Base-by-base conservation (phyloP, 805 yeast species). In the Starmerella apis region DNA sequence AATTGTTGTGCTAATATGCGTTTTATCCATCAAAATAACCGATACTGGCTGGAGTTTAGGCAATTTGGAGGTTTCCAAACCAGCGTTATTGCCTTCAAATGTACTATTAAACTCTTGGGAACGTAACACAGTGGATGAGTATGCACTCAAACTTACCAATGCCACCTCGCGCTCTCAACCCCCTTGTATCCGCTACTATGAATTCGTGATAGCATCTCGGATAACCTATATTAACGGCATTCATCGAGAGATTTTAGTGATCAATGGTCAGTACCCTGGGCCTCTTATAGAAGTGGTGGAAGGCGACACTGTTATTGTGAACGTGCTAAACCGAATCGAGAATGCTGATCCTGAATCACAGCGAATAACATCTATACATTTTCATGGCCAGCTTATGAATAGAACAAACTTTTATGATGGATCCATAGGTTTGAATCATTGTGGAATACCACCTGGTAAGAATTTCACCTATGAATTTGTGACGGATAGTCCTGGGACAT, bases 341-440 rank as follows among this genome's bases (percentile, higher is more conserved):
- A 18, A 7, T 7, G 22, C 22, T 5, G 33, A 61, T 19, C 6
- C 33, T 9, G 61, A 71, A 4, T 5, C 37, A 3, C 20, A 10
- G 5, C 67, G 65, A 3, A 56, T 46, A 18, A 70, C 75, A 0
- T 56, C 76, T 0, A 45, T 76, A n/a, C 81, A 77, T 55, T 76
- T 74, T 61, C 81, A 77, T 54, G 81, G 81, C 1, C 56, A 76
- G 47, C 64, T 67, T 9, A 77, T 73, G 50, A 63, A 66, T 10
- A 73, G 71, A 1, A 70, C 77, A 9, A 69, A 71, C 13, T 71
- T 65, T 62, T 65, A 72, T 54, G 81, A 77, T 50, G 81, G 81
- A 16, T 76, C 71, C 1, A 65, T 72, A 0, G 75, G 71, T 2
- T 64, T 75, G 32, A 72, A 77, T 7, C 80, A 77, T 54, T 70